Evolutionary conservation across 2,329 filamentous ascomycete species (phyloP).

Genomic region (Leptographium lundbergii): DNA sequence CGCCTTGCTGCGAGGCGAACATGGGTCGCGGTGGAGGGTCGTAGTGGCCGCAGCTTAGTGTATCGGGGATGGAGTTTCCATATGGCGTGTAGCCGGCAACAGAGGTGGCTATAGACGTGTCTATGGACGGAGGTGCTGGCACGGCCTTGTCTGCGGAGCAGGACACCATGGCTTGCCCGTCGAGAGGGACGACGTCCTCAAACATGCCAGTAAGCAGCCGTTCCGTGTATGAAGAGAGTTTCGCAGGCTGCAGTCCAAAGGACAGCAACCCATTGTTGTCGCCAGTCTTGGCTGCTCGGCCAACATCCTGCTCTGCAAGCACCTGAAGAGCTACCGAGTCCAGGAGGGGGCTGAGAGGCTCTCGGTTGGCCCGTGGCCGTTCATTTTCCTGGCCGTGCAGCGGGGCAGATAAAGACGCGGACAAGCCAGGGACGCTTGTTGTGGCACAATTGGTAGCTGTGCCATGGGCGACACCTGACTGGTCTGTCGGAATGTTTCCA

Average conservation of each 20-base stretch:
- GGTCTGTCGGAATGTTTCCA: not conserved
- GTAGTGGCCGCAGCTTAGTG: conserved; percentile 36
- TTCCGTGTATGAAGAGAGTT: conserved; percentile 16
- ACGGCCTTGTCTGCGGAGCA: not conserved
- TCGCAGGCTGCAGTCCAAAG: conserved; percentile 18
- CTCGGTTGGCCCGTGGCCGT: conserved; percentile 31
- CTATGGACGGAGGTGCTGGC: not conserved
- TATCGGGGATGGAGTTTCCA: conserved; percentile 39
- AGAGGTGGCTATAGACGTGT: not conserved
- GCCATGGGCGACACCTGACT: conserved; percentile 5
- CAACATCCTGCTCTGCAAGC: conserved; percentile 11
- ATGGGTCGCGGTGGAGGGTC: conserved; percentile 25
- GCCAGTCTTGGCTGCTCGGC: not conserved
- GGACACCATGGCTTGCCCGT: conserved; percentile 11
- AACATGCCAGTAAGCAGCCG: conserved; percentile 2
- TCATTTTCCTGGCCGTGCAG: conserved; percentile 37
- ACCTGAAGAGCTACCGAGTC: conserved; percentile 30
- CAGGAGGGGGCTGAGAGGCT: conserved; percentile 38
- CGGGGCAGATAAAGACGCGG: not conserved
- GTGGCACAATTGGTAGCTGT: not conserved
- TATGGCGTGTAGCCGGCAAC: conserved; percentile 4
- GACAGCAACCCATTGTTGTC: not conserved
- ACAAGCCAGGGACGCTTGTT: not conserved
- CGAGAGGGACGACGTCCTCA: conserved; percentile 16
- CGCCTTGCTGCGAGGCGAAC: conserved; percentile 29